Evolutionary conservation across 306 rosid genomes (phyloP).

Genomic region (Cucumis cinereus): DNA sequence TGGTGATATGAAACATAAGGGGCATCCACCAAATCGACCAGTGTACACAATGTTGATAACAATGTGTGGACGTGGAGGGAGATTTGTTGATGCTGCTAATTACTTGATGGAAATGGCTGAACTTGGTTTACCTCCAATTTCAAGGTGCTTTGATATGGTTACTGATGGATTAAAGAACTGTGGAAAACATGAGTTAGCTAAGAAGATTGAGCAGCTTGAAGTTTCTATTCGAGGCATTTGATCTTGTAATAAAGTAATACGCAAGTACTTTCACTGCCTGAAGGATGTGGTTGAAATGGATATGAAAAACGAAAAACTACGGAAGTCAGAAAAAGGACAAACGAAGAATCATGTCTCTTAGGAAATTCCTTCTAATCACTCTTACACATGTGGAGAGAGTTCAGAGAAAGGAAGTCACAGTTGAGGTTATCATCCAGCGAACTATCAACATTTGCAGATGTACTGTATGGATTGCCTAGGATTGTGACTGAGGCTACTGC

Average conservation of each 20-base stretch:
- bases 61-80: slow-evolving; percentile 80
- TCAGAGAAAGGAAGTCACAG: not conserved
- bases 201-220: slow-evolving; percentile 63
- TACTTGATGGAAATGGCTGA: slow-evolving; percentile 78
- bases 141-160: slow-evolving; percentile 76
- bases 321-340: not conserved
- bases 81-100: slow-evolving; percentile 67
- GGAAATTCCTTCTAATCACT: not conserved
- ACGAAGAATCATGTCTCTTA: not conserved
- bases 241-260: not conserved
- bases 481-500: not conserved
- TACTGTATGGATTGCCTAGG: not conserved
- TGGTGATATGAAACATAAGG: slow-evolving; percentile 76
- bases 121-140: slow-evolving; percentile 59
- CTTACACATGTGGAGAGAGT: not conserved
- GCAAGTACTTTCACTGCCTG: not conserved
- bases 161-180: slow-evolving; percentile 78
- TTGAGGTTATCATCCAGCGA: not conserved
- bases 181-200: slow-evolving; percentile 83
- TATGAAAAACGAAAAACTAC: not conserved
- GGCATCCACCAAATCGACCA: slow-evolving; percentile 87
- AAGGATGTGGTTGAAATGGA: not conserved
- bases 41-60: slow-evolving; percentile 84
- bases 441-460: too few species aligned
- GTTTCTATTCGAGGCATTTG: slow-evolving; percentile 44